Conservation (phyloP, 2,329 filamentous ascomycete genomes). For the Thyridium curvatum region DNA sequence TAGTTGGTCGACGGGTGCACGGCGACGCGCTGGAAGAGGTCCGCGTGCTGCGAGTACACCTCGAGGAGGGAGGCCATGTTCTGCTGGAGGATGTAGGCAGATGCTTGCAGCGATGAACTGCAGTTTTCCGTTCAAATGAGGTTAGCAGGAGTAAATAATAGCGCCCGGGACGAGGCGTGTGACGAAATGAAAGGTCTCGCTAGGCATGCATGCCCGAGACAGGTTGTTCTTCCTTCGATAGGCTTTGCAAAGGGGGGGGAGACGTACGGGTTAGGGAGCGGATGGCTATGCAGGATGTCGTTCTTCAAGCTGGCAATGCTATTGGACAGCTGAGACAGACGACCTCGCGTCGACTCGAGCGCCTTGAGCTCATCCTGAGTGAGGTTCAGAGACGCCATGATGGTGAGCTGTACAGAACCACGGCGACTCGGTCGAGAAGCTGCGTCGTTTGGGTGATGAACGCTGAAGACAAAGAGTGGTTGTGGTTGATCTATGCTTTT, state of each 20-base stretch:
- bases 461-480: too few species aligned
- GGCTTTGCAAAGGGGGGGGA: not conserved
- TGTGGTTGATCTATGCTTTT: too few species aligned
- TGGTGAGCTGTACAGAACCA: not conserved
- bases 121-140: too few species aligned
- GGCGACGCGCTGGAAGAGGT: constrained; percentile 63
- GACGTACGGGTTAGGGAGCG: constrained; percentile 59
- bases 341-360: constrained; percentile 64
- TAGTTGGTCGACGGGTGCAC: constrained; percentile 72
- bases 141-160: too few species aligned
- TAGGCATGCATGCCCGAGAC: too few species aligned
- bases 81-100: constrained; percentile 62
- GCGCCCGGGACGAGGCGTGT: too few species aligned
- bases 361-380: constrained; percentile 57
- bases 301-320: constrained; percentile 59
- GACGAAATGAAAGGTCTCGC: too few species aligned
- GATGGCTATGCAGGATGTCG: constrained; percentile 55
- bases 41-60: constrained; percentile 56
- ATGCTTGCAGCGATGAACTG: constrained; percentile 68
- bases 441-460: too few species aligned
- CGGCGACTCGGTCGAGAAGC: too few species aligned
- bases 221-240: not conserved
- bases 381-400: constrained; percentile 40
- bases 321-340: constrained; percentile 61
- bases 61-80: constrained; percentile 63